Evolutionary conservation across 177 flowering plant species (phyloP), one percentile per base, ranked within the genome.

Genomic region (Vitis hybrid): DNA sequence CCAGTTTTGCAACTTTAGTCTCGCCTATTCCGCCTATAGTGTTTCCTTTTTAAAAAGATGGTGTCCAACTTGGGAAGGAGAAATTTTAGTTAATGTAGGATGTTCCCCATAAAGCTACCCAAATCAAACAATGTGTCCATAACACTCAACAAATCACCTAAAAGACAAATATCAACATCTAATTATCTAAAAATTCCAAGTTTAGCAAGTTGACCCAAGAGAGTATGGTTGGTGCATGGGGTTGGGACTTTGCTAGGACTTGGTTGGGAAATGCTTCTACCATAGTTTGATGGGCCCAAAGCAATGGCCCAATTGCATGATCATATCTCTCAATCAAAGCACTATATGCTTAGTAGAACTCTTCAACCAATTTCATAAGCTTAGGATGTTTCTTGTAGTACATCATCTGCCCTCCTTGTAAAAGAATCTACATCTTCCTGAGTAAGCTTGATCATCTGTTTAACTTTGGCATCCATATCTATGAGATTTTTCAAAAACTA

Each of bases 1-100:
- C 88, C 67, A 93, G 70, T 21, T n/a, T 87, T 11, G 93, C 85
- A 23, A 94, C 97, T 62, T 87, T 89, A 51, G 30, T 26, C 30
- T 26, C 4, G 30, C 30, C 4, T 26, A 0, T 26, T 26, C 30
- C 3, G 0, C 30, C 30, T 26, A 3, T 26, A 26, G 4, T 3
- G 30, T 26, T 26, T 26, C 30, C 30, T 26, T 3, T 26, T 26
- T 26, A 26, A 0, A 26, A 26, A 26, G 4, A 26, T 26, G 30
- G 30, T 26, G 30, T 26, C 30, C 30, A 26, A 26, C 30, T 26
- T 26, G 30, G 30, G 3, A 26, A 26, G 4, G 30, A 0, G 4
- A 26, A 26, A 3, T 26, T 26, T 2, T 0, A 26, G 4, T 26
- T 26, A 26, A 26, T 26, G 30, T 26, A 26, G 30, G 30, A 26